Conservation (phyloP, 352 stramenopile species). For the Plasmopara viticola region DNA sequence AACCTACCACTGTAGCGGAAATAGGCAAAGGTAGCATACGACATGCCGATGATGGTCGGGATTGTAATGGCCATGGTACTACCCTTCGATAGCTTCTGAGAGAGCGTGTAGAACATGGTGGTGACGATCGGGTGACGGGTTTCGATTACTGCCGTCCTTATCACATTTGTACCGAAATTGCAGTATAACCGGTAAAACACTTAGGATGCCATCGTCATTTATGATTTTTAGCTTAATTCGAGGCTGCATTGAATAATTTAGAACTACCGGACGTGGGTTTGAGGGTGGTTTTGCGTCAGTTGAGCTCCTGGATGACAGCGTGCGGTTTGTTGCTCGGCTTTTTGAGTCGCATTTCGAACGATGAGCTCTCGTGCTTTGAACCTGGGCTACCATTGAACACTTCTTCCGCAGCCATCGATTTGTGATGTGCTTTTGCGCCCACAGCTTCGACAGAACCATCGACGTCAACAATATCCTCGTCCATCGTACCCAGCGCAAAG, state of each 20-base stretch:
- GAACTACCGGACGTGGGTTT: neutral
- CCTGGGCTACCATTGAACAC: constrained; percentile 1
- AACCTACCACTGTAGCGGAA: constrained; percentile 60
- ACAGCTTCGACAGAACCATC: constrained; percentile 18
- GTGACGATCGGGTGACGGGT: constrained; percentile 11
- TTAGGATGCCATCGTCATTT: too few relatives aligned
- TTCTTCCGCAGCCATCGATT: constrained; percentile 13
- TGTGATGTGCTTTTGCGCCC: constrained; percentile 24
- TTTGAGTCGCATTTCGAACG: constrained; percentile 33
- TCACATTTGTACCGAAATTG: too few relatives aligned
- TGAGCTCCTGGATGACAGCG: constrained; percentile 72
- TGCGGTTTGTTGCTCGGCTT: constrained; percentile 34
- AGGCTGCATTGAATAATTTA: neutral
- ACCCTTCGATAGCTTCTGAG: constrained; percentile 63
- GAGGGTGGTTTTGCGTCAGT: constrained; percentile 18
- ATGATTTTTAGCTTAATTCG: too few relatives aligned
- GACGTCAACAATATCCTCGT: constrained; percentile 29
- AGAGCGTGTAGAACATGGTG: constrained; percentile 58
- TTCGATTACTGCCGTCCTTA: constrained; percentile 33
- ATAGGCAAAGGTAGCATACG: constrained; percentile 42
- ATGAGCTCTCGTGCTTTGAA: constrained; percentile 9
- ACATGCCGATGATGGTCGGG: constrained; percentile 30
- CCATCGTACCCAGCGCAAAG: constrained; percentile 69
- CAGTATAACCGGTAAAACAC: too few relatives aligned
- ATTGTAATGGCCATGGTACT: constrained; percentile 47